These are phyloP conservation scores for Picea engelmannii DNA, from an alignment of 83 land plant genomes.

Conservation along the genomic window DNA sequence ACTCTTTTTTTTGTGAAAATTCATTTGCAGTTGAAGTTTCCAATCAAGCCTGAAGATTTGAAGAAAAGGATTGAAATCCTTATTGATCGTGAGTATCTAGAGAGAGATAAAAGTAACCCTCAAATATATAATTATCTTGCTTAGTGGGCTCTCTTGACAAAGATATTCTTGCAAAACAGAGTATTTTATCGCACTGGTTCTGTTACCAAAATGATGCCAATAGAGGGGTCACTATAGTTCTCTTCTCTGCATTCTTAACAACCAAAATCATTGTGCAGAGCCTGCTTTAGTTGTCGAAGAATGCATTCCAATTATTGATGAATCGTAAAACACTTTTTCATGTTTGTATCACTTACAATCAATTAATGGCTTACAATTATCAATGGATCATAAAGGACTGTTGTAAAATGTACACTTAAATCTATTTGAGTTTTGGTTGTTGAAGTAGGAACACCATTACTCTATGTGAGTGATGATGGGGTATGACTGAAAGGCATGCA, in stretches of 20 bases:
- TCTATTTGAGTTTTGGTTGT: slow-evolving; percentile 7
- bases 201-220: not conserved
- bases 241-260: not conserved
- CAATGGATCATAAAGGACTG: too few relatives aligned
- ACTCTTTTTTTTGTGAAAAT: not conserved
- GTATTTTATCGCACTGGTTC: not conserved
- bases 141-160: slow-evolving; percentile 21
- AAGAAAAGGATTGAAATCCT: too few relatives aligned
- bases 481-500: not conserved
- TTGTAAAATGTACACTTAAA: not conserved
- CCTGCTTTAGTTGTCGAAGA: not conserved
- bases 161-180: not conserved
- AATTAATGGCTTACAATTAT: too few relatives aligned
- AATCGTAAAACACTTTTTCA: too few relatives aligned
- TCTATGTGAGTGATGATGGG: not conserved
- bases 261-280: not conserved
- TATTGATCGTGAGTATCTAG: too few relatives aligned
- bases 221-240: not conserved
- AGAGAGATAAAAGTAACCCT: too few relatives aligned
- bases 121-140: slow-evolving; percentile 91
- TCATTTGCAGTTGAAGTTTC: slow-evolving; percentile 79
- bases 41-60: too few relatives aligned
- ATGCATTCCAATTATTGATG: not conserved
- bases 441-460: not conserved
- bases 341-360: too few relatives aligned